phyloP scores from a whole-genome alignment of 2,329 filamentous ascomycete species.

The Colletotrichum somersetense region DNA sequence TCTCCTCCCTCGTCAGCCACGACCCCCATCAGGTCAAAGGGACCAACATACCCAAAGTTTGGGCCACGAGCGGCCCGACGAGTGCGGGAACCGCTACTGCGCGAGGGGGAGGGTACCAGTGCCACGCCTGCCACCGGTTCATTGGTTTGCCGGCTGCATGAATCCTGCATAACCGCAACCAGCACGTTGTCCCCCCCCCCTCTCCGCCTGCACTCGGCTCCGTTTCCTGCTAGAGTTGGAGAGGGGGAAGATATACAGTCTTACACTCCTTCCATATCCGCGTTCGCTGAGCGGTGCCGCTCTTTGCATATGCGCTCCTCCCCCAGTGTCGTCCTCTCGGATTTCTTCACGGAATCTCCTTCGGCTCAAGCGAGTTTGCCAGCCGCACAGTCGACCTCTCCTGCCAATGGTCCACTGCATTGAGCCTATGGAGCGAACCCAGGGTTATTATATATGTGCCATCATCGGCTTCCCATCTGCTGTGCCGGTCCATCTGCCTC shows the following conservation, averaged over 20 bases:
- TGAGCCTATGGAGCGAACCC: neutral
- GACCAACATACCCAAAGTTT: slow-evolving; percentile 21
- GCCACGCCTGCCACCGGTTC: slow-evolving; percentile 28
- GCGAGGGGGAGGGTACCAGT: neutral
- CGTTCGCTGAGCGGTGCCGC: slow-evolving; percentile 31
- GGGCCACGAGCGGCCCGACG: slow-evolving; percentile 34
- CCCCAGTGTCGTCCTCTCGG: slow-evolving; percentile 30
- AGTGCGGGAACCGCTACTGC: slow-evolving; percentile 39
- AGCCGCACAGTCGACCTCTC: slow-evolving; percentile 9
- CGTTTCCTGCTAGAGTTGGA: slow-evolving; percentile 9
- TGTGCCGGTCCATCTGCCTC: neutral
- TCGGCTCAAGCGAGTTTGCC: slow-evolving; percentile 21
- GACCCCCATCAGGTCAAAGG: slow-evolving; percentile 25
- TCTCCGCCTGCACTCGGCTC: slow-evolving; percentile 10
- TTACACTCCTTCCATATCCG: slow-evolving; percentile 34
- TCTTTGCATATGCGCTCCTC: slow-evolving; percentile 32
- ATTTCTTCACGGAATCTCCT: slow-evolving; percentile 23
- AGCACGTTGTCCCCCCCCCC: slow-evolving; percentile 16
- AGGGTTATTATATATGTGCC: slow-evolving; percentile 39
- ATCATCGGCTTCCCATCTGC: slow-evolving; percentile 20
- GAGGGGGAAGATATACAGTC: slow-evolving; percentile 20
- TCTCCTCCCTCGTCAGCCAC: neutral
- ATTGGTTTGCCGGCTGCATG: slow-evolving; percentile 39
- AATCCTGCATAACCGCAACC: slow-evolving; percentile 34
- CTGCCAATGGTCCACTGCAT: neutral